phyloP scores from a whole-genome alignment of 371 early-diverging fungal species.

The Syncephalis fuscata region DNA sequence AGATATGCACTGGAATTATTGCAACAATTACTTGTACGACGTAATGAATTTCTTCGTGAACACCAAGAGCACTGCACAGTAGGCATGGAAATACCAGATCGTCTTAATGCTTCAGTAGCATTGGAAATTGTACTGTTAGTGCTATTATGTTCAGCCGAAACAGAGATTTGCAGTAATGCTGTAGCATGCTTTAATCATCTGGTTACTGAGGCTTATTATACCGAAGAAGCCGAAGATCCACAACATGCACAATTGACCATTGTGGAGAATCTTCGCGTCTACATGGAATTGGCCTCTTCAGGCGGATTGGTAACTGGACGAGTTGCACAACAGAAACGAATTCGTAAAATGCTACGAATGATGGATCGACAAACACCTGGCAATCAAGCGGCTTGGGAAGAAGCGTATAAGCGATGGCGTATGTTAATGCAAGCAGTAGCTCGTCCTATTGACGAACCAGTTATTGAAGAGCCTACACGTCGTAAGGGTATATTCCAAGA shows the following conservation, averaged over 20 bases:
- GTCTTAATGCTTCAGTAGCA: constrained; percentile 48
- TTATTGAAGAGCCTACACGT: constrained; percentile 10
- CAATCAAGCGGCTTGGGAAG: constrained; percentile 74
- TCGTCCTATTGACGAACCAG: constrained; percentile 19
- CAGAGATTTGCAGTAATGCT: constrained; percentile 45
- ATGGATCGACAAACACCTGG: constrained; percentile 54
- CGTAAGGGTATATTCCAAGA: background rate
- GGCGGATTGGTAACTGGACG: constrained; percentile 41
- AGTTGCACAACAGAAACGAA: constrained; percentile 62
- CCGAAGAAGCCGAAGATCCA: constrained; percentile 33
- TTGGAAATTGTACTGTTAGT: constrained; percentile 65
- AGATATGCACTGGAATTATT: constrained; percentile 33
- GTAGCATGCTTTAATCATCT: constrained; percentile 42
- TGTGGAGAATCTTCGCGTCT: constrained; percentile 51
- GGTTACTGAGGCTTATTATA: constrained; percentile 37
- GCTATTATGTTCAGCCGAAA: constrained; percentile 54
- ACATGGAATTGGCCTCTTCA: constrained; percentile 42
- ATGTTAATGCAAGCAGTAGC: constrained; percentile 33
- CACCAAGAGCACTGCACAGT: constrained; percentile 22
- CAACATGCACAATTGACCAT: constrained; percentile 36
- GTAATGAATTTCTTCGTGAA: constrained; percentile 40
- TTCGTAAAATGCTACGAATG: constrained; percentile 48
- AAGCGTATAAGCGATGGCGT: constrained; percentile 67
- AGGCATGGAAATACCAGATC: constrained; percentile 37
- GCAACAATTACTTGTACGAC: constrained; percentile 31